Evolutionary conservation across 129 eudicot species (phyloP).

Genomic region (Oenanthe sinensis): DNA sequence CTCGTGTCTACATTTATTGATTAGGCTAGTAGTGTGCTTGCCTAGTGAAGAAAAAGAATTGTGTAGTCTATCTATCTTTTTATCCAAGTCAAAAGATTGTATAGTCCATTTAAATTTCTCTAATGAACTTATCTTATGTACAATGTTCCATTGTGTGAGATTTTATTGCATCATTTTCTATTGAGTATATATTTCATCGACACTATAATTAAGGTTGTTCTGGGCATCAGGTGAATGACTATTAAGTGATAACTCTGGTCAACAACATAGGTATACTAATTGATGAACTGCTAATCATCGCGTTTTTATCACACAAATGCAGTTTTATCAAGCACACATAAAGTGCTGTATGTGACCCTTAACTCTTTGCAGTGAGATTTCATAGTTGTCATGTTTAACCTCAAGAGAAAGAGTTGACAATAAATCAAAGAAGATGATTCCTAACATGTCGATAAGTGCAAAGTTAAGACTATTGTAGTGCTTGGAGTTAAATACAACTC

Average conservation of each 20-base stretch:
- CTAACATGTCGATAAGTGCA: background rate
- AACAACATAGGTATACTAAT: no score
- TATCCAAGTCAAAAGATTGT: background rate
- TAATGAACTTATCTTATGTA: conserved; percentile 20
- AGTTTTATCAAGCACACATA: background rate
- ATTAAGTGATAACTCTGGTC: no score
- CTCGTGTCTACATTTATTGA: conserved; percentile 7
- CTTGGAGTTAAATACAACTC: background rate
- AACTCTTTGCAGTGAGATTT: background rate
- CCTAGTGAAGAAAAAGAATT: conserved; percentile 5
- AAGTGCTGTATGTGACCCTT: background rate
- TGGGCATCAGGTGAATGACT: background rate
- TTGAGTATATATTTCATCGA: background rate
- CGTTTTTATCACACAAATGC: background rate
- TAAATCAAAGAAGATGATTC: background rate
- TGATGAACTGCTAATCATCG: background rate
- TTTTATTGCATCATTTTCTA: background rate
- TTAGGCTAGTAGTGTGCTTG: conserved; percentile 22
- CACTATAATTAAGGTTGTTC: background rate
- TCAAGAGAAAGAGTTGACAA: background rate
- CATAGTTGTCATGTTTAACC: background rate
- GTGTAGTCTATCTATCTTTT: background rate
- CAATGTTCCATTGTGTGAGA: conserved; percentile 15
- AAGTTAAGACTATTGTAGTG: background rate
- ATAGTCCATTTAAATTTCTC: conserved; percentile 20